Evolutionary conservation across 805 yeast genomes (phyloP).

Genomic region (Schwanniomyces occidentalis): DNA sequence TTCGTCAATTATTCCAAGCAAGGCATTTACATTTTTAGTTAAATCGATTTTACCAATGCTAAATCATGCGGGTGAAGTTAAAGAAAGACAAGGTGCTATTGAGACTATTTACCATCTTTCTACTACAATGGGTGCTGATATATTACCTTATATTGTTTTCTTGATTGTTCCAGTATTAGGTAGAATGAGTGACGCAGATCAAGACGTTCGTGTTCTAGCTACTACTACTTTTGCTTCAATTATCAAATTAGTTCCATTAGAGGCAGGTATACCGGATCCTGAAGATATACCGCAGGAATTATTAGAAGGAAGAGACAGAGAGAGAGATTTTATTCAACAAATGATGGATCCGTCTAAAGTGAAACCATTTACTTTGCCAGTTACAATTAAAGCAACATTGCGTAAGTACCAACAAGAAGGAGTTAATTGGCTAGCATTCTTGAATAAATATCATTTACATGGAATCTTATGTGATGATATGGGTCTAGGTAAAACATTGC

Average conservation of each 20-base stretch:
- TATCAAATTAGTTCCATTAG: constrained; percentile 92
- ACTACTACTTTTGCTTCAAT: constrained; percentile 96
- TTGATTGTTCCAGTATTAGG: constrained; percentile 95
- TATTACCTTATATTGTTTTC: constrained; percentile 92
- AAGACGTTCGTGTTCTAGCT: constrained; percentile 84
- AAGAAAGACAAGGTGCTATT: constrained; percentile 88
- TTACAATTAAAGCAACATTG: constrained; percentile 86
- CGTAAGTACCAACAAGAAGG: constrained; percentile 98
- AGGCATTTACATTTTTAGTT: constrained; percentile 78
- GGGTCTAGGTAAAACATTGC: constrained; percentile 98
- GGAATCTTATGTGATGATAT: constrained; percentile 98
- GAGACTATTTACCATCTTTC: constrained; percentile 89
- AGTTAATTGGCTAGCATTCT: constrained; percentile 94
- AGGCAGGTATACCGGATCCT: constrained; percentile 96
- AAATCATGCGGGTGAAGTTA: constrained; percentile 67
- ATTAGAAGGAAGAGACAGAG: constrained; percentile 86
- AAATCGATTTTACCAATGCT: constrained; percentile 75
- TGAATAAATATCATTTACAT: constrained; percentile 91
- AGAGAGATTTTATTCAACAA: constrained; percentile 90
- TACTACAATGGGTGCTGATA: constrained; percentile 79
- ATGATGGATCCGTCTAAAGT: constrained; percentile 97
- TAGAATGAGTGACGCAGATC: constrained; percentile 94
- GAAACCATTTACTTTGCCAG: constrained; percentile 84
- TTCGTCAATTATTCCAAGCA: constrained; percentile 65
- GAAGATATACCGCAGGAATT: constrained; percentile 83